Conservation (phyloP, 1,139 yeast species). For the Geotrichum klebahnii region DNA sequence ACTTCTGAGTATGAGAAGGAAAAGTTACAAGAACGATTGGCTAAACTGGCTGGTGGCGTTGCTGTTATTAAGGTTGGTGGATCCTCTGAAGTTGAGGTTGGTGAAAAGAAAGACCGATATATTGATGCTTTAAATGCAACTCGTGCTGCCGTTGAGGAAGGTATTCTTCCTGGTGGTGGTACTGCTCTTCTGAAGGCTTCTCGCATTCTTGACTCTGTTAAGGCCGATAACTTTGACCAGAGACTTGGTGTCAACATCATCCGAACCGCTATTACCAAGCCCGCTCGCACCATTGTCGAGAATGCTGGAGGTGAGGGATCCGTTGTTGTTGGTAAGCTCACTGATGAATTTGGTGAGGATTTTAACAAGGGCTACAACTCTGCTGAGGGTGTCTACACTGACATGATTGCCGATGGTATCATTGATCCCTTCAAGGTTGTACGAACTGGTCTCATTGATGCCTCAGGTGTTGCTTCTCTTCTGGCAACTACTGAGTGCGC, state of each 20-base stretch:
- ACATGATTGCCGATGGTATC: conserved; percentile 96
- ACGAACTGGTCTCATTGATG: conserved; percentile 93
- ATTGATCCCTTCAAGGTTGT: conserved; percentile 99
- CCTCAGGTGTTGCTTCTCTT: conserved; percentile 95
- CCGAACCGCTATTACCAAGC: conserved; percentile 91
- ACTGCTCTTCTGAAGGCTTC: conserved; percentile 97
- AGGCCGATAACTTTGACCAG: conserved; percentile 93
- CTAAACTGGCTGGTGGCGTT: conserved; percentile 97
- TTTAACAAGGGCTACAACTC: conserved; percentile 94
- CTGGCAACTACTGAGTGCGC: conserved; percentile 99
- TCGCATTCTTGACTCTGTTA: conserved; percentile 68
- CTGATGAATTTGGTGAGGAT: conserved; percentile 74
- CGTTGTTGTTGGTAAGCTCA: conserved; percentile 90
- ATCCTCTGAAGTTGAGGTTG: conserved; percentile 94
- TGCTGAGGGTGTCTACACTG: conserved; percentile 88
- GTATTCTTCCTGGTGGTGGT: conserved; percentile 99
- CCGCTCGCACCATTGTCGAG: conserved; percentile 95
- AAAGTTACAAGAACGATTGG: conserved; percentile 96
- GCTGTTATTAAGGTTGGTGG: conserved; percentile 99
- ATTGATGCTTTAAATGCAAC: conserved; percentile 98
- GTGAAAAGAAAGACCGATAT: conserved; percentile 99
- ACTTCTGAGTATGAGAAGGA: conserved; percentile 96
- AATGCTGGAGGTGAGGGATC: conserved; percentile 99
- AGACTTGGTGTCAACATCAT: conserved; percentile 95
- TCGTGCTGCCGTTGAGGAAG: conserved; percentile 99